A percentile compares a stretch with the other conserved stretches of the same genome.
These are phyloP conservation scores for Fraxinus angustifolia DNA, from an alignment of 305 asterid species.

Conservation along the genomic window DNA sequence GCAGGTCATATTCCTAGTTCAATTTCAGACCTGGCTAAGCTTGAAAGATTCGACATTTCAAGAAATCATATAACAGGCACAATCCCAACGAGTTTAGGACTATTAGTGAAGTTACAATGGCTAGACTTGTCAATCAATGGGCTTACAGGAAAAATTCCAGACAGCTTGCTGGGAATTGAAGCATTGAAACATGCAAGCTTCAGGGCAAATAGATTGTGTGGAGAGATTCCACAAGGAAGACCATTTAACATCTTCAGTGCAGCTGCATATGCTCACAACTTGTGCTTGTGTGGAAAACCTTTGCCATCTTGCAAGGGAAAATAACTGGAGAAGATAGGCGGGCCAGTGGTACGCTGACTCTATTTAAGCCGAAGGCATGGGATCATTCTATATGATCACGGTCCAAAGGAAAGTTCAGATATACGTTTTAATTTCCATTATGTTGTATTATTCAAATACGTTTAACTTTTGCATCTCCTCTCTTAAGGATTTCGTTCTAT, in stretches of 20 bases:
- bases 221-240: slow-evolving; percentile 77
- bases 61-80: slow-evolving; percentile 75
- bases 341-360: slow-evolving; percentile 78
- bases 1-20: slow-evolving; percentile 68
- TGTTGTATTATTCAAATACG: not conserved
- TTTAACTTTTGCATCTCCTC: not conserved
- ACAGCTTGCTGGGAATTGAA: slow-evolving; percentile 51
- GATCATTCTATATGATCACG: slow-evolving; percentile 43
- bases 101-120: slow-evolving; percentile 64
- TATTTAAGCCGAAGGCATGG: slow-evolving; percentile 19
- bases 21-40: slow-evolving; percentile 49
- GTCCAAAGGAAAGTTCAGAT: not conserved
- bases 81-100: slow-evolving; percentile 67
- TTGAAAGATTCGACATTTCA: slow-evolving; percentile 62
- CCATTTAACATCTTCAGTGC: slow-evolving; percentile 64
- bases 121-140: slow-evolving; percentile 66
- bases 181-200: slow-evolving; percentile 64
- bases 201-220: slow-evolving; percentile 76
- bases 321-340: slow-evolving; percentile 36
- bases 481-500: not conserved
- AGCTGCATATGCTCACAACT: slow-evolving; percentile 70
- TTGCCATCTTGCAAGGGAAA: slow-evolving; percentile 64
- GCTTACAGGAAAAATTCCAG: slow-evolving; percentile 66
- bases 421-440: slow-evolving; percentile 10
- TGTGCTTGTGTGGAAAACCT: slow-evolving; percentile 87